Base-by-base conservation (phyloP, 352 stramenopile species). In the Plasmopara halstedii region DNA sequence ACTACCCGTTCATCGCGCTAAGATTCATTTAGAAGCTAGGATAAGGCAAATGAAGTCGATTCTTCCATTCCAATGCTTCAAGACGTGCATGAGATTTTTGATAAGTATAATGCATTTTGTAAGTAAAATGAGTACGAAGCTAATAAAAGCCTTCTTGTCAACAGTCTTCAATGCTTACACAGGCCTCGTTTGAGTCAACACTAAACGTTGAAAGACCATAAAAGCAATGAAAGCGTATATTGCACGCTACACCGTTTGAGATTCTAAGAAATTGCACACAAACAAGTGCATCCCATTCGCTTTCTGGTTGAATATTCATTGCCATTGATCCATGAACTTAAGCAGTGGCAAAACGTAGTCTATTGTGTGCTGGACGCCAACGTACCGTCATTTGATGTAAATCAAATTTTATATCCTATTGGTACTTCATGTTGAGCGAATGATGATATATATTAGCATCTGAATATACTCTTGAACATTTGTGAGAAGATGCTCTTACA, bases 221-320 rank as follows among this genome's bases (percentile, higher is more conserved):
- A 40, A 91, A 88, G 23, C 58, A 70, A 42, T 67, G 58, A 27
- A 88, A 88, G 1, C 56, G 56, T 7, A 70, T 73, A 22, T 64
- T 53, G 2, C 43, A 23, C 6, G 68, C 69, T 13, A 67, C 43
- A 0, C 68, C 56, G 38, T 91, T 91, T 0, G 80, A 41, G 6
- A 91, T 62, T 18, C 85, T 62, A 32, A 91, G 85, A 25, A 72
- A 57, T 34, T 88, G 64, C 5, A 91, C 51, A 4, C 73, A 71
- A n/a, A 87, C 72, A 14, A 48, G 63, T 0, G 62, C 58, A 18
- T 85, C 72, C 76, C 76, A 91, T 21, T 83, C 72, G 14, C 86
- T 65, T 27, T 73, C 64, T 17, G 80, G 80, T 29, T 84, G 72
- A 10, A 87, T 39, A 45, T 88, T 79, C 11, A 84, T 50, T 10